Conservation (phyloP, 75 land plant genomes). For the Sequoiadendron giganteum region DNA sequence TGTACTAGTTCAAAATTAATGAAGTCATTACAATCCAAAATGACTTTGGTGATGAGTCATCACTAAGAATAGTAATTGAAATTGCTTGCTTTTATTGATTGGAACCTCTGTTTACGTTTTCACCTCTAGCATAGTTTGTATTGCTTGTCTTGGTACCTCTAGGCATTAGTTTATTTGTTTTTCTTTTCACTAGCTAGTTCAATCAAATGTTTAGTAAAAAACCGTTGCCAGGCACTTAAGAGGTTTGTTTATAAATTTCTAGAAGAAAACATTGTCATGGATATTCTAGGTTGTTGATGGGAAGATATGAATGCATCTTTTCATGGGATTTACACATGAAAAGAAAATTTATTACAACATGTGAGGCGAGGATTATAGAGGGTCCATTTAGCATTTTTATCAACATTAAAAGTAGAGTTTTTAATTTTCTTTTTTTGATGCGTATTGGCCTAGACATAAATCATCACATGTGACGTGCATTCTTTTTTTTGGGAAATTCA, state of each 20-base stretch:
- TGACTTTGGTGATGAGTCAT: neutral
- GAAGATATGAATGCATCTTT: neutral
- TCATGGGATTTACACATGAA: no score
- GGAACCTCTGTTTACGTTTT: neutral
- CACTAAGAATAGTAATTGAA: neutral
- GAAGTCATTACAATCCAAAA: neutral
- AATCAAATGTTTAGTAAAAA: neutral
- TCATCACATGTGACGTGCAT: no score
- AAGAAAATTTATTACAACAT: no score
- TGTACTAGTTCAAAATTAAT: neutral
- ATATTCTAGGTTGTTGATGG: neutral
- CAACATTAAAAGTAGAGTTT: no score
- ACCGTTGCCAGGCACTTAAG: neutral
- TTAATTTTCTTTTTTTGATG: no score
- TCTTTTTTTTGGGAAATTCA: no score
- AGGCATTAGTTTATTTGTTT: neutral
- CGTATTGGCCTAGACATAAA: no score
- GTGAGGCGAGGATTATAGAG: no score
- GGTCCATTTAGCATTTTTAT: no score
- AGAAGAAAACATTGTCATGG: neutral
- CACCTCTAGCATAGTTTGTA: neutral
- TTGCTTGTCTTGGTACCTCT: neutral
- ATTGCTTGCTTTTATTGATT: neutral
- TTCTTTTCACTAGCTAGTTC: neutral
- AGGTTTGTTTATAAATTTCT: neutral